These are phyloP conservation scores for Dactylellina leptospora DNA, from an alignment of 2,329 filamentous ascomycete genomes.

Conservation along the genomic window DNA sequence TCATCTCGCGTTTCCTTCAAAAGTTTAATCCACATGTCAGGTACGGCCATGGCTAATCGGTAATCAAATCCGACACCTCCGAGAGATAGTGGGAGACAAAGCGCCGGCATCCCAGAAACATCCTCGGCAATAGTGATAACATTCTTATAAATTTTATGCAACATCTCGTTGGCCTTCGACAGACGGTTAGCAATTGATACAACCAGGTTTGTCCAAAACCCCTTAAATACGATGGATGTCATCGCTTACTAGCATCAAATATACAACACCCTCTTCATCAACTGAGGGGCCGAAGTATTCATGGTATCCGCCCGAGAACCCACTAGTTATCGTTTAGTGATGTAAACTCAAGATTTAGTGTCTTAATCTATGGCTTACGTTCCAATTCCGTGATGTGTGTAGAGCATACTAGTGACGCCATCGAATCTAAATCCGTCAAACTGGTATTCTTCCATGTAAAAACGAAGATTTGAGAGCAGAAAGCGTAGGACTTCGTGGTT, in stretches of 20 bases:
- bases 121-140: slow-evolving; percentile 94
- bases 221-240: no score
- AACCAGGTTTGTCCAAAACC: no score
- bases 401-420: slow-evolving; percentile 98
- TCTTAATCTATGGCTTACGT: slow-evolving; percentile 70
- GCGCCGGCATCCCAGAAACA: slow-evolving; percentile 97
- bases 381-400: slow-evolving; percentile 93
- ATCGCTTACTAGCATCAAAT: slow-evolving; percentile 77
- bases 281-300: slow-evolving; percentile 93
- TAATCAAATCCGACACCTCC: slow-evolving; percentile 98
- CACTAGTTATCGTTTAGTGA: slow-evolving; percentile 62
- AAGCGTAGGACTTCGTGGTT: slow-evolving; percentile 95
- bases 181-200: no score
- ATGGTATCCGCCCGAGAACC: slow-evolving; percentile 96
- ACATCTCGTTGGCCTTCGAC: slow-evolving; percentile 81
- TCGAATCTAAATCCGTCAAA: slow-evolving; percentile 99
- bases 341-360: not conserved
- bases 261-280: slow-evolving; percentile 92
- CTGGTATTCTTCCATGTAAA: slow-evolving; percentile 98
- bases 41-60: slow-evolving; percentile 94
- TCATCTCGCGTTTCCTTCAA: slow-evolving; percentile 91
- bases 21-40: slow-evolving; percentile 99
- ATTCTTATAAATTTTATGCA: slow-evolving; percentile 87
- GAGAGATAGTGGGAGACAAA: slow-evolving; percentile 83
- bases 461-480: slow-evolving; percentile 90